phyloP scores from a whole-genome alignment of 192 early-diverging fungal species.

The Coemansia javaensis region DNA sequence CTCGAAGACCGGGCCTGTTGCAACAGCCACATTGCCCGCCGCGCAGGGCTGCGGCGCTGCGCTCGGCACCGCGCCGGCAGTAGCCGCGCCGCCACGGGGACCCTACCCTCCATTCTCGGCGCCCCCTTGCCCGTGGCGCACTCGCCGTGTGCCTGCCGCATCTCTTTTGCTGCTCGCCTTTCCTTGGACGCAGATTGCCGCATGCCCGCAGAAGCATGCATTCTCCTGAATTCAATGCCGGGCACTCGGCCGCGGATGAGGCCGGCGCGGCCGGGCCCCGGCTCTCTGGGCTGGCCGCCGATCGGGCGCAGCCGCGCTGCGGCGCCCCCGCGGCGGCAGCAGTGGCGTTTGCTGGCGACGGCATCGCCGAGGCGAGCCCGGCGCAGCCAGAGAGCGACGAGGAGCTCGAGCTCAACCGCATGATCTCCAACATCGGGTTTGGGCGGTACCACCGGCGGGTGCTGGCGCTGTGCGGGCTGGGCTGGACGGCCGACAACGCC shows the following conservation, averaged over 20 bases:
- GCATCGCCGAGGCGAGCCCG: neutral
- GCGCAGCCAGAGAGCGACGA: constrained; percentile 16
- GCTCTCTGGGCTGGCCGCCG: no score
- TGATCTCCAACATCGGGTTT: constrained; percentile 68
- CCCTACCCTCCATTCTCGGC: no score
- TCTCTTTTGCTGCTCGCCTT: neutral
- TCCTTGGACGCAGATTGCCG: no score
- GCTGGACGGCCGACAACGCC: constrained; percentile 88
- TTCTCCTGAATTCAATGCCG: constrained; percentile 4
- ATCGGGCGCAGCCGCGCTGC: no score
- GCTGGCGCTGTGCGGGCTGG: constrained; percentile 68
- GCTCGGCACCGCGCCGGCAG: no score
- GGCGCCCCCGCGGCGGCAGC: neutral
- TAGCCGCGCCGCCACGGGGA: no score
- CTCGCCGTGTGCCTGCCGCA: constrained; percentile 11
- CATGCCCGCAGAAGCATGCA: constrained; percentile 10
- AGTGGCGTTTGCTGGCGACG: neutral
- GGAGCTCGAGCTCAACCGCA: constrained; percentile 54
- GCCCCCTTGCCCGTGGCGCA: constrained; percentile 44
- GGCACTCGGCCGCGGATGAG: constrained; percentile 1
- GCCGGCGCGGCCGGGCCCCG: no score
- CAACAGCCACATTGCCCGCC: constrained; percentile 2
- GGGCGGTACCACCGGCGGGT: constrained; percentile 61
- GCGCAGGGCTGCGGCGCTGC: no score
- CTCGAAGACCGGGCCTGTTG: no score